Percentiles rank a stretch among this genome's conserved stretches.
Evolutionary conservation across 2,329 filamentous ascomycete genomes (phyloP).

Genomic region (Trichoderma koningii): DNA sequence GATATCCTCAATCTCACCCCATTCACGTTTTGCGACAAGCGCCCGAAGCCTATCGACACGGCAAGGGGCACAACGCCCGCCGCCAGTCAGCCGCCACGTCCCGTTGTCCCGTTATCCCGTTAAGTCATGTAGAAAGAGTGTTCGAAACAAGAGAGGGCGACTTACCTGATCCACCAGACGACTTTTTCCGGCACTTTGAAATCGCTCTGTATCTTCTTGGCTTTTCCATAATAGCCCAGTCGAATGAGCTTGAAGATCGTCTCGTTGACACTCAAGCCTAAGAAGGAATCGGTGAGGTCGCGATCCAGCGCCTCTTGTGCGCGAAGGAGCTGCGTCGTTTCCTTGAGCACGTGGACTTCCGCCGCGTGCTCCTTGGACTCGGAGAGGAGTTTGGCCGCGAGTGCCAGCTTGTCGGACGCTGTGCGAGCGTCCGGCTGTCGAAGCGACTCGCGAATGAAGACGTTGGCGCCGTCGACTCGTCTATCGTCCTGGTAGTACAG

Average conservation of each 20-base stretch:
- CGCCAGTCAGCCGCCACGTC: conserved; percentile 16
- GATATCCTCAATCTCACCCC: conserved; percentile 88
- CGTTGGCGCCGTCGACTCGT: conserved; percentile 80
- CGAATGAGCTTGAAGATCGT: conserved; percentile 88
- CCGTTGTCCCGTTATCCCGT: background rate
- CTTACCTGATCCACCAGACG: conserved; percentile 77
- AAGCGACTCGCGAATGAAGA: conserved; percentile 84
- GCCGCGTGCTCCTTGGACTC: conserved; percentile 79
- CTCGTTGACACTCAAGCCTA: conserved; percentile 84
- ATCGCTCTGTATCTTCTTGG: conserved; percentile 84
- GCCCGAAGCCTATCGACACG: conserved; percentile 67
- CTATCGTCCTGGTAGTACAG: conserved; percentile 97
- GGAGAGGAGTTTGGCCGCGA: conserved; percentile 77
- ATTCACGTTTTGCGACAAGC: conserved; percentile 85
- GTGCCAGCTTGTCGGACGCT: conserved; percentile 81
- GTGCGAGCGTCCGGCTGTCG: conserved; percentile 68
- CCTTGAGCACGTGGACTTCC: conserved; percentile 74
- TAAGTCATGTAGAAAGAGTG: background rate
- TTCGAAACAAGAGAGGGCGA: conserved; percentile 22
- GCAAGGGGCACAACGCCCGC: conserved; percentile 15
- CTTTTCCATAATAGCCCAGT: conserved; percentile 78
- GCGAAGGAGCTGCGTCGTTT: conserved; percentile 77
- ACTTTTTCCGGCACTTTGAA: conserved; percentile 93
- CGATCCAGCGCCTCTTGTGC: conserved; percentile 85
- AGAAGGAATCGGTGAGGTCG: conserved; percentile 75